Percentiles rank a stretch among this genome's conserved stretches.
These are phyloP conservation scores for Candolleomyces efflorescens DNA, from an alignment of 768 basidiomycete genomes.

Conservation along the genomic window DNA sequence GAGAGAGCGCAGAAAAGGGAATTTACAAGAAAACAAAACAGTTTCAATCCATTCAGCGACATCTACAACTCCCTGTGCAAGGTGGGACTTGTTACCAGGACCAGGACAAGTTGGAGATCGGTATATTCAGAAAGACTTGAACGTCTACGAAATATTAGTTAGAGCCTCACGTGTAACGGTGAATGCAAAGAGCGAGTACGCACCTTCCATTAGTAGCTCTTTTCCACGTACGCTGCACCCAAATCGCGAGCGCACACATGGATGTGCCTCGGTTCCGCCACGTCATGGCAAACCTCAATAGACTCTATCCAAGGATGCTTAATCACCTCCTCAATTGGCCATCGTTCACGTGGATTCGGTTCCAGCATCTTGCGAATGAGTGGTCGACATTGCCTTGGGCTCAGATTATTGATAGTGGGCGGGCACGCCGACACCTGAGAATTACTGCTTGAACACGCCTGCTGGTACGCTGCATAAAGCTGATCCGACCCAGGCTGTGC, in stretches of 20 bases:
- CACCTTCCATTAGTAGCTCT: constrained; percentile 5
- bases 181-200: background rate
- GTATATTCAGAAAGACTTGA: background rate
- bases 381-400: constrained; percentile 77
- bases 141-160: background rate
- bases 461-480: constrained; percentile 74
- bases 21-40: constrained; percentile 2
- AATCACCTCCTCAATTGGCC: constrained; percentile 76
- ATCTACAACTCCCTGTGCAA: background rate
- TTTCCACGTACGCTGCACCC: constrained; percentile 41
- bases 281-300: constrained; percentile 80
- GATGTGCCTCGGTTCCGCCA: constrained; percentile 60
- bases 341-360: constrained; percentile 79
- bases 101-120: background rate
- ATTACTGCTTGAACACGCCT: constrained; percentile 47
- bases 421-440: constrained; percentile 43
- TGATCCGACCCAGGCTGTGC: constrained; percentile 74
- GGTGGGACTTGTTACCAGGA: background rate
- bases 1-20: background rate
- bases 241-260: constrained; percentile 66
- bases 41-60: constrained; percentile 3
- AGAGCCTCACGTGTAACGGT: no score
- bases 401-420: constrained; percentile 83
- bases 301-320: constrained; percentile 72
- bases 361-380: constrained; percentile 93